These are phyloP conservation scores for Chalciporus sp. DNA, from an alignment of 1,284 basidiomycete species.

Conservation along the genomic window DNA sequence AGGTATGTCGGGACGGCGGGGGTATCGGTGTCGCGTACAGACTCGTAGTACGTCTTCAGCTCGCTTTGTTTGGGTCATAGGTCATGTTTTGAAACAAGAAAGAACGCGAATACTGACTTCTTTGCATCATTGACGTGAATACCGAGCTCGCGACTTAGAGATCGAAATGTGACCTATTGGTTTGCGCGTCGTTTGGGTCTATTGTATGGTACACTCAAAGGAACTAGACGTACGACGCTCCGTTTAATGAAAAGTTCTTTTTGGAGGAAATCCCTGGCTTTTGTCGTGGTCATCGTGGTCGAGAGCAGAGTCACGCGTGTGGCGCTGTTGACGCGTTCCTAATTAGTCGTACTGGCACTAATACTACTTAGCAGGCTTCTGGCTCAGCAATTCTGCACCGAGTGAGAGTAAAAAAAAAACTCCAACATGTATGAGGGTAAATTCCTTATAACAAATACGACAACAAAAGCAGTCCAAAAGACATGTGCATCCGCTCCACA, in stretches of 20 bases:
- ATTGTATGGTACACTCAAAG: neutral
- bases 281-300: constrained; percentile 45
- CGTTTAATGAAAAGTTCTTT: constrained; percentile 65
- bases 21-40: constrained; percentile 39
- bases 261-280: constrained; percentile 56
- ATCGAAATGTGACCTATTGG: constrained; percentile 70
- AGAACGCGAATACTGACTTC: constrained; percentile 47
- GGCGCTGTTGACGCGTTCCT: constrained; percentile 1
- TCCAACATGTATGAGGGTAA: too few relatives aligned
- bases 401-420: too few relatives aligned
- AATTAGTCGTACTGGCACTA: too few relatives aligned
- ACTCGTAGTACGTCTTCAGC: constrained; percentile 56
- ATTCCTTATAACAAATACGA: neutral
- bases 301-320: constrained; percentile 1
- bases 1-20: constrained; percentile 67
- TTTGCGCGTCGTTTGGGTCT: neutral
- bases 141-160: constrained; percentile 64
- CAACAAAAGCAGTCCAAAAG: neutral
- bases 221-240: constrained; percentile 52
- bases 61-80: constrained; percentile 56
- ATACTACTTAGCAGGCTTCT: too few relatives aligned
- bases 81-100: neutral
- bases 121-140: constrained; percentile 76
- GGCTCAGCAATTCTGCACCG: too few relatives aligned
- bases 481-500: neutral